Evolutionary conservation across 495 filamentous ascomycete species (phyloP).

Genomic region (Talaromyces borbonicus): DNA sequence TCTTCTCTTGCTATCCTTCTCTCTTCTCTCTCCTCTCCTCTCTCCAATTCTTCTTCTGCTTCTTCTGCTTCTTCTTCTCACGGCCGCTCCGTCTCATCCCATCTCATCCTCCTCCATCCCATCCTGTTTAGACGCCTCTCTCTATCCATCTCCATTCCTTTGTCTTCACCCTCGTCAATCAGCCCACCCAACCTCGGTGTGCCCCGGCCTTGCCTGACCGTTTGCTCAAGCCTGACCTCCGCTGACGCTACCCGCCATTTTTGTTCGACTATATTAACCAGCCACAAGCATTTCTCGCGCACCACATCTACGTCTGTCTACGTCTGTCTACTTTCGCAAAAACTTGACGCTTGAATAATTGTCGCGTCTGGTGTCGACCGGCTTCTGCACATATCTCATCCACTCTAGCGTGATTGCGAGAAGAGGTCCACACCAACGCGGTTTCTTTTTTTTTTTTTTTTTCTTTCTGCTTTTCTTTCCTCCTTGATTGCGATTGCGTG

Average conservation of each 20-base stretch:
- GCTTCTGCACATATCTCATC: too few relatives aligned
- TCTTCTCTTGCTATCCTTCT: conserved; percentile 18
- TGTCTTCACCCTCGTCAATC: background rate
- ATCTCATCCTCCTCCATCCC: conserved; percentile 8
- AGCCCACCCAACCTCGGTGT: background rate
- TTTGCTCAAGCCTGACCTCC: background rate
- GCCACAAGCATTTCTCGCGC: background rate
- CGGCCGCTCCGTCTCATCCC: background rate
- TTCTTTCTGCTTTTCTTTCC: too few relatives aligned
- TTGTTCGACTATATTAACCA: too few relatives aligned
- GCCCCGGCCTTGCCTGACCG: background rate
- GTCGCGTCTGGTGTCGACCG: too few relatives aligned
- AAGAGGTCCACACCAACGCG: too few relatives aligned
- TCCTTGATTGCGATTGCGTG: too few relatives aligned
- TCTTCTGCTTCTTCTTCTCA: conserved; percentile 1
- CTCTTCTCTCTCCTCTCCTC: conserved; percentile 6
- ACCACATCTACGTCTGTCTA: too few relatives aligned
- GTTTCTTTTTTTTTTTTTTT: too few relatives aligned
- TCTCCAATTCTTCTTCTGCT: conserved; percentile 8
- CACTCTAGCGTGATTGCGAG: too few relatives aligned
- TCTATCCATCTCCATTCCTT: conserved; percentile 7
- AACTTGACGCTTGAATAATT: too few relatives aligned
- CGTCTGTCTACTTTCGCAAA: too few relatives aligned
- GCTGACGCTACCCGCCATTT: conserved; percentile 2
- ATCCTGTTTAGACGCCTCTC: conserved; percentile 11